Evolutionary conservation across 176 grass and related monocot species (phyloP).

Genomic region (Typha latifolia): DNA sequence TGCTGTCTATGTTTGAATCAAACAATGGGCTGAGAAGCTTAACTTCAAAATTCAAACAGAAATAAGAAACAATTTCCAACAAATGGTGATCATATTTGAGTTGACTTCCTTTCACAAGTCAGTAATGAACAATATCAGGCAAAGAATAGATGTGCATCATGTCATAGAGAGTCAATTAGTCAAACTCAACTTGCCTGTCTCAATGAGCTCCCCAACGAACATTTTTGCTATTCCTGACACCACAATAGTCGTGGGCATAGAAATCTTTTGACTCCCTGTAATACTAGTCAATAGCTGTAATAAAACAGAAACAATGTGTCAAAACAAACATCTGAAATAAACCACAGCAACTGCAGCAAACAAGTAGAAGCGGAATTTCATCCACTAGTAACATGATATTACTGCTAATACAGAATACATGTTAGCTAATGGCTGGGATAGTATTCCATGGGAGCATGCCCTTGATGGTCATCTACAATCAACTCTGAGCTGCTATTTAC

Average conservation of each 20-base stretch:
- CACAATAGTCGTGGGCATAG: conserved; percentile 55
- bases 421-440: too few relatives aligned
- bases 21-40: not conserved
- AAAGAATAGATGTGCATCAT: not conserved
- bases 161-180: not conserved
- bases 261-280: conserved; percentile 82
- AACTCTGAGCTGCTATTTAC: too few relatives aligned
- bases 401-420: too few relatives aligned
- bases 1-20: not conserved
- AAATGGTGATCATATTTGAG: not conserved
- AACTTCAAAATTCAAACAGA: not conserved
- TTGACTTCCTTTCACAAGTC: not conserved
- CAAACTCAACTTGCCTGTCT: conserved; percentile 54
- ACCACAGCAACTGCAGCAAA: not conserved
- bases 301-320: conserved; percentile 13
- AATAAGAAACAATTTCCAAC: not conserved
- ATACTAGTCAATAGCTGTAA: conserved; percentile 62
- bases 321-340: not conserved
- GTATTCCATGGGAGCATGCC: too few relatives aligned
- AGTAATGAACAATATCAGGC: not conserved
- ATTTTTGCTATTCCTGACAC: conserved; percentile 80
- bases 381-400: too few relatives aligned
- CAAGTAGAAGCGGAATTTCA: not conserved
- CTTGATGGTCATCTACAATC: too few relatives aligned
- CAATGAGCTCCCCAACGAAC: conserved; percentile 83